Evolutionary conservation across 257 asterid genomes (phyloP), one percentile per base, ranked within the genome.

Genomic region (Solanum rostratum): DNA sequence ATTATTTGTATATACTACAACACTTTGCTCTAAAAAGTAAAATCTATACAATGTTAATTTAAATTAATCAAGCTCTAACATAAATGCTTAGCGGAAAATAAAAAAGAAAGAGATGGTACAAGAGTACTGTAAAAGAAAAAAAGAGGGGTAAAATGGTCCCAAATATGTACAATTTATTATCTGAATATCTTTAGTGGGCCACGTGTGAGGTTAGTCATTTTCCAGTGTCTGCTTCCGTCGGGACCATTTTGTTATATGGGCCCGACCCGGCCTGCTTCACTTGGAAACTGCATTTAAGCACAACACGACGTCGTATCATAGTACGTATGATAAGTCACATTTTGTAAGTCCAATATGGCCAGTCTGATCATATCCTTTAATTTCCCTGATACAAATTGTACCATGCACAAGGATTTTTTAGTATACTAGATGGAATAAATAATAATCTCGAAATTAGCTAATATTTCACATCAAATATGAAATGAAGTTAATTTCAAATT

Each of bases 141-240:
- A 19, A 54, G 5, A 66, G 70, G 70, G 39, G 41, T 65, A 30
- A 37, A 37, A 20, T 70, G 19, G 54, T 70, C 79, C 79, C 19
- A 10, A 19, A 39, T 2, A 10, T 41, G 76, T 70, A 20, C 54
- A 70, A 41, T 70, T 29, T 70, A 70, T 39, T 19, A 90, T 94
- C 92, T 91, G 22, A 66, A 30, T 66, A 90, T 88, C 16, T 0
- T 3, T 37, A 80, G 89, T 79, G 89, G 88, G 54, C 54, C 82
- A 50, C n/a, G 20, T 85, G 83, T 78, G 55, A 79, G 86, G 39
- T 76, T 37, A 66, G 84, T 84, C 89, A 79, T 54, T 90, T 87
- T 87, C 88, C 84, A 41, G 50, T 71, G 86, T 79, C 55, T 88
- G 80, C 54, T 71, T n/a, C 2, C 6, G 41, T 71, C 0, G 80